Conservation (phyloP, 768 basidiomycete genomes). For the Serpula lacrymans region DNA sequence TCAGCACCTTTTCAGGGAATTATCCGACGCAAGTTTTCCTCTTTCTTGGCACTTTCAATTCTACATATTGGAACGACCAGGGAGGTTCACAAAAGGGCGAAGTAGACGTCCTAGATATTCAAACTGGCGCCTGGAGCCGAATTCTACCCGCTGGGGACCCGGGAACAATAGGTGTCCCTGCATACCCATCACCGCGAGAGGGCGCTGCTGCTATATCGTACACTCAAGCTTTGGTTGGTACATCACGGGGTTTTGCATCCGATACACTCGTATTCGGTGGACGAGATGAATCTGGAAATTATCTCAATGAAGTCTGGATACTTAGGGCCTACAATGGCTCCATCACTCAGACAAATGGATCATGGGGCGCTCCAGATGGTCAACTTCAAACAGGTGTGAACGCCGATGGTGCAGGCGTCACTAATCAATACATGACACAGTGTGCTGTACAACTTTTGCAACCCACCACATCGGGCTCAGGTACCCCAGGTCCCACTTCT, state of each 20-base stretch:
- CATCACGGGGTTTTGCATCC: slow-evolving; percentile 41
- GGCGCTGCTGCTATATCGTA: slow-evolving; percentile 67
- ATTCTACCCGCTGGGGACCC: slow-evolving; percentile 78
- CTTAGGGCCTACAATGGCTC: slow-evolving; percentile 68
- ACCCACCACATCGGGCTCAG: slow-evolving; percentile 19
- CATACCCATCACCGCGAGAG: slow-evolving; percentile 65
- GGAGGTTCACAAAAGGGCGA: slow-evolving; percentile 63
- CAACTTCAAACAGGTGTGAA: slow-evolving; percentile 56
- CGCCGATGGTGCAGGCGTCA: slow-evolving; percentile 69
- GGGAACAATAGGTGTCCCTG: slow-evolving; percentile 32
- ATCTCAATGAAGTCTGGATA: slow-evolving; percentile 76
- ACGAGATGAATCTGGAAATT: slow-evolving; percentile 58
- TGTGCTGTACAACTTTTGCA: slow-evolving; percentile 48
- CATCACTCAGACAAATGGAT: slow-evolving; percentile 48
- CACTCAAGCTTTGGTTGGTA: slow-evolving; percentile 52
- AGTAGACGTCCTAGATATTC: slow-evolving; percentile 64
- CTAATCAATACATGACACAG: slow-evolving; percentile 50
- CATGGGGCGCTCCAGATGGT: slow-evolving; percentile 70
- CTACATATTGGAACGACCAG: slow-evolving; percentile 63
- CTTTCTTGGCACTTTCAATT: slow-evolving; percentile 64
- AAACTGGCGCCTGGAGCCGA: slow-evolving; percentile 66
- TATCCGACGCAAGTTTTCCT: slow-evolving; percentile 67
- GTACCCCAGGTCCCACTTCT: slow-evolving; percentile 10
- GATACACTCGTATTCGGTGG: slow-evolving; percentile 83
- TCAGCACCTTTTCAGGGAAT: slow-evolving; percentile 37